These are phyloP conservation scores for Globisporangium carolinianum DNA, from an alignment of 352 stramenopile genomes.

Conservation along the genomic window DNA sequence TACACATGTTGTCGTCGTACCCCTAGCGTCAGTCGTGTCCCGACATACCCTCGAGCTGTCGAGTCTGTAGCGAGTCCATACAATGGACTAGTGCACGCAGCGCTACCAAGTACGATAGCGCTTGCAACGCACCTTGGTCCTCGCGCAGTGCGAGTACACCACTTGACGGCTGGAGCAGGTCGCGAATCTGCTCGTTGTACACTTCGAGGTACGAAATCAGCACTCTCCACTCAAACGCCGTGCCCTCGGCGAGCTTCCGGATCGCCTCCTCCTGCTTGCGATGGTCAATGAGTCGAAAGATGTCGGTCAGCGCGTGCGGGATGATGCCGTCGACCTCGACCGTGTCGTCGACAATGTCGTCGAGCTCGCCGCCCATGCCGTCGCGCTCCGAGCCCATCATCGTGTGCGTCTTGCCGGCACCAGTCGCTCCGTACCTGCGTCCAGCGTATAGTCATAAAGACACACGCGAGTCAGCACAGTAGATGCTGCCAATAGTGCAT, in stretches of 20 bases:
- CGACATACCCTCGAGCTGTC: too few species aligned
- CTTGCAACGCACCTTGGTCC: slow-evolving; percentile 26
- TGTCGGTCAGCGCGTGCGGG: slow-evolving; percentile 50
- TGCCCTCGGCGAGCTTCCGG: slow-evolving; percentile 28
- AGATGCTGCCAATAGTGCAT: too few species aligned
- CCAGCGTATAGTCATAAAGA: too few species aligned
- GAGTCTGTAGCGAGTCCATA: too few species aligned
- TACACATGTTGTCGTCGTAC: background rate
- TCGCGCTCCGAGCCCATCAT: slow-evolving; percentile 73
- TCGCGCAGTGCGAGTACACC: slow-evolving; percentile 32
- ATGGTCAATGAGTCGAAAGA: slow-evolving; percentile 60
- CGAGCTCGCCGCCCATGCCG: slow-evolving; percentile 23
- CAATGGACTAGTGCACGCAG: too few species aligned
- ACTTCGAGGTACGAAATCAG: slow-evolving; percentile 88
- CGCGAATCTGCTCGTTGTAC: slow-evolving; percentile 90
- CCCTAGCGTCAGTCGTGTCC: background rate
- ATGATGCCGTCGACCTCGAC: slow-evolving; percentile 79
- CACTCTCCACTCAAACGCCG: slow-evolving; percentile 68
- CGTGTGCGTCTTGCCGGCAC: slow-evolving; percentile 62
- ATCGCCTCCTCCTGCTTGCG: slow-evolving; percentile 49
- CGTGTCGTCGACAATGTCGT: slow-evolving; percentile 34
- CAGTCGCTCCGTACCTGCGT: slow-evolving; percentile 43
- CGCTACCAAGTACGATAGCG: too few species aligned
- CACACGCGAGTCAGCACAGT: too few species aligned
- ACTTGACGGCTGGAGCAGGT: slow-evolving; percentile 67